Evolutionary conservation across 257 asterid genomes (phyloP).

Genomic region (Orobanche coerulescens): DNA sequence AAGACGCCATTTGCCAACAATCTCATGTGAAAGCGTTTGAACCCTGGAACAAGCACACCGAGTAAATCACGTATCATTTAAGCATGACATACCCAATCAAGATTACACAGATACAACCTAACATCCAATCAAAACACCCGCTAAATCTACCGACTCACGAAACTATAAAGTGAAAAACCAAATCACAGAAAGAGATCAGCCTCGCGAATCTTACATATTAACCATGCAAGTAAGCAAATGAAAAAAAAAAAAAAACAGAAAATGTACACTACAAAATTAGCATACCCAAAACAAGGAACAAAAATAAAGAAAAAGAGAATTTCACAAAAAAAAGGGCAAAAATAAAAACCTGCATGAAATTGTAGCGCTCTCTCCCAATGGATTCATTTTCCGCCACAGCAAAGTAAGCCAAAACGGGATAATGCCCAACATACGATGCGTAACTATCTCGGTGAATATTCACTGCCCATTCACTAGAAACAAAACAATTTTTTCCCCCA

Average conservation of each 20-base stretch:
- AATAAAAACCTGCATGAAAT: conserved; percentile 80
- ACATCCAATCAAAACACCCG: not conserved
- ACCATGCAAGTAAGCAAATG: not conserved
- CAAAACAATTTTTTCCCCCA: not conserved
- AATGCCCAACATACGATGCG: conserved; percentile 88
- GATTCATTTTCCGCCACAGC: conserved; percentile 97
- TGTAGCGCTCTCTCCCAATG: conserved; percentile 94
- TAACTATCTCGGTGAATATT: conserved; percentile 88
- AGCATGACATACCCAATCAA: conserved; percentile 1
- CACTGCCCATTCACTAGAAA: conserved; percentile 93
- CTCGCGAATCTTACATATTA: not conserved
- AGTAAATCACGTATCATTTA: not conserved
- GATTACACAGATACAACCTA: not conserved
- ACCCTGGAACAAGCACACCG: not conserved
- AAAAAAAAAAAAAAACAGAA: conserved; percentile 1
- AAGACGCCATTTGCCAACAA: not conserved
- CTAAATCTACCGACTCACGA: not conserved
- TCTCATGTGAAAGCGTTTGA: not conserved
- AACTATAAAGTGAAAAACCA: not conserved
- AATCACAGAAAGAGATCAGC: not conserved
- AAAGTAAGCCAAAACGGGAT: conserved; percentile 78
- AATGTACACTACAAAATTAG: not conserved
- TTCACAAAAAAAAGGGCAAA: not conserved
- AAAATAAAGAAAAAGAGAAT: not conserved
- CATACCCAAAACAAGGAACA: not conserved